Conservation (phyloP, 805 yeast species). For the Brettanomyces nanus region DNA sequence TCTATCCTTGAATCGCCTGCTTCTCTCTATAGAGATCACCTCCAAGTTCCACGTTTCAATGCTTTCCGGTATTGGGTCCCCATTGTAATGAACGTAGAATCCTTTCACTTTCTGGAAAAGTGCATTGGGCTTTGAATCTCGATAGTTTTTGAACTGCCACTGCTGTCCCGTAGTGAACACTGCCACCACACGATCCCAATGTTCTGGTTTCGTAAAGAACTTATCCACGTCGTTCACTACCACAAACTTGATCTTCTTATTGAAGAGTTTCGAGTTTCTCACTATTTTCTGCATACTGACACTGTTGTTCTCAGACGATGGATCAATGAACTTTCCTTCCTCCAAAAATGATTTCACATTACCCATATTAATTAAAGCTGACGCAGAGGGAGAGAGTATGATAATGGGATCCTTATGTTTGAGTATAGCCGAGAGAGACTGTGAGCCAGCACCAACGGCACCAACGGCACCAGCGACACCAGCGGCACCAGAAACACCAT, state of each 20-base stretch:
- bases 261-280: conserved; percentile 49
- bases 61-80: conserved; percentile 70
- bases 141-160: conserved; percentile 92
- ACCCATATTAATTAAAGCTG: conserved; percentile 55
- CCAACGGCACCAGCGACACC: not conserved
- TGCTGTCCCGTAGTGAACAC: conserved; percentile 94
- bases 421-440: conserved; percentile 5
- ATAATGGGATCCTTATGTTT: conserved; percentile 57
- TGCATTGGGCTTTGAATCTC: conserved; percentile 69
- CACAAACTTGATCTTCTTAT: conserved; percentile 51
- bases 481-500: not conserved
- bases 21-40: conserved; percentile 68
- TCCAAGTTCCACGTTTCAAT: conserved; percentile 87
- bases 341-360: conserved; percentile 67
- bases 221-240: conserved; percentile 85
- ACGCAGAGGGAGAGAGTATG: conserved; percentile 71
- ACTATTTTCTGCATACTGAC: conserved; percentile 38
- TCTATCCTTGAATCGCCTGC: conserved; percentile 77
- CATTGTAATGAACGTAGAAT: conserved; percentile 64
- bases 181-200: conserved; percentile 96
- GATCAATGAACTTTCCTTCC: conserved; percentile 55
- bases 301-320: conserved; percentile 19
- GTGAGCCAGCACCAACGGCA: not conserved
- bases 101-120: conserved; percentile 83
- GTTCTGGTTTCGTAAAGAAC: conserved; percentile 86